Base-by-base conservation (phyloP, 2,329 filamentous ascomycete species). In the Talaromyces amestolkiae region DNA sequence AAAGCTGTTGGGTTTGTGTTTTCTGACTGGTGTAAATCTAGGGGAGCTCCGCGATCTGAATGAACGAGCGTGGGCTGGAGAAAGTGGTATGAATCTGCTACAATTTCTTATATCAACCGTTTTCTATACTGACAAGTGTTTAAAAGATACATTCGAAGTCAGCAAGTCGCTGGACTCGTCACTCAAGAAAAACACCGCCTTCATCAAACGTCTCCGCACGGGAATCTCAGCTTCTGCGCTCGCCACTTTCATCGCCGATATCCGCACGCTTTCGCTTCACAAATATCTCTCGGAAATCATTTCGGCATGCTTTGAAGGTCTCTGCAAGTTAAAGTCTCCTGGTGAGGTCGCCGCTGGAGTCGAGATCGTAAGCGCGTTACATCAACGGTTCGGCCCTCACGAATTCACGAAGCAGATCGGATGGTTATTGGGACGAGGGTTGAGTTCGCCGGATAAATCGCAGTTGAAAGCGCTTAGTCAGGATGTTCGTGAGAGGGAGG, bases 211-310 rank as follows among this genome's bases (percentile, higher is more conserved):
- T 74, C 85, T 98, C 64, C 91, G 94, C 72, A 97, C 94, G 66
- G 91, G 92, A 67, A 89, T 98, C 69, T 93, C 91, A 69, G 82
- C 91, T 58, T 84, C 92, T 65, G 91, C 91, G 64, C 87, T 93
- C 63, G 83, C 86, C 70, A 95, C 92, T 66, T 96, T 98, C 79
- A 82, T 97, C 58, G 88, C 94, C 76, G 94, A 98, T 76, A 93
- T 97, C 72, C 89, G 91, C 72, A 91, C 92, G 31, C 85, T 98
- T 33, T 97, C 93, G 71, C 85, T 98, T 60, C 92, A 94, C 84
- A 97, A 97, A 77, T 98, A 98, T 79, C 87, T 98, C 17, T 97
- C 94, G 71, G 94, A 98, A 80, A 96, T 98, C 71, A 93, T 97
- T 72, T 93, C 93, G 24, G 94, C 94, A 67, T 96, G 92, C 81